Base-by-base conservation (phyloP, 1,284 basidiomycete genomes). In the Gymnopus androsaceus region DNA sequence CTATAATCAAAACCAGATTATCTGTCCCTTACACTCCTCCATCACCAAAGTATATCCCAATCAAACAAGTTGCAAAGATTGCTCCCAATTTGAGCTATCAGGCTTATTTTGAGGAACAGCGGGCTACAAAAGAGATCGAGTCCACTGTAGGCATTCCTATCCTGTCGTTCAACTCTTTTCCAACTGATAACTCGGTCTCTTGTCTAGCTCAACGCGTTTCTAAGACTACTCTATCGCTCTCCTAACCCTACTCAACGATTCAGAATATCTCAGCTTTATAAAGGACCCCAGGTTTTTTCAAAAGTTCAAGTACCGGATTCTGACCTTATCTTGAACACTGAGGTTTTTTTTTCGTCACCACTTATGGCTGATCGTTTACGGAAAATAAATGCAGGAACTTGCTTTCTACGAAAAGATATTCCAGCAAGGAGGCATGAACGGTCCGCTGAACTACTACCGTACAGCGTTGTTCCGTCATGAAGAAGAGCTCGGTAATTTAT, bases 371-470 rank as follows among this genome's bases (percentile, higher is more conserved):
- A 38, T 30, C 15, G n/a, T 5, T 33, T 15, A n/a, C 27, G 14
- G 17, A 33, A 31, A 46, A 17, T 12, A 47, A 14, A 12, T 53
- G 23, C 58, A 87, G 84, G 85, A 88, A 62, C 68, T 80, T 19
- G 63, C 74, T 21, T 78, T 79, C 58, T 83, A 87, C 60, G 19
- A 74, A 15, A 65, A 73, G 11, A 71, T 77, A 55, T 74, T 79
- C 21, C 17, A 63, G 68, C 17, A 72, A 75, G 30, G 19, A 58
- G 79, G 80, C n/a, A 83, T 90, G 82, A 74, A 75, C 21, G 86
- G 86, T 0, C 85, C 88, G 2, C 67, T 88, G 11, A 86, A 85
- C 56, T 90, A 88, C 66, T 90, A 90, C 61, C 79, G 85, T 27
- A 88, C 85, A 2, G 68, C 72, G 15, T 75, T 76, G 59, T 58